phyloP scores from a whole-genome alignment of 208 protist genomes.

The Wallacemonas rigidus region DNA sequence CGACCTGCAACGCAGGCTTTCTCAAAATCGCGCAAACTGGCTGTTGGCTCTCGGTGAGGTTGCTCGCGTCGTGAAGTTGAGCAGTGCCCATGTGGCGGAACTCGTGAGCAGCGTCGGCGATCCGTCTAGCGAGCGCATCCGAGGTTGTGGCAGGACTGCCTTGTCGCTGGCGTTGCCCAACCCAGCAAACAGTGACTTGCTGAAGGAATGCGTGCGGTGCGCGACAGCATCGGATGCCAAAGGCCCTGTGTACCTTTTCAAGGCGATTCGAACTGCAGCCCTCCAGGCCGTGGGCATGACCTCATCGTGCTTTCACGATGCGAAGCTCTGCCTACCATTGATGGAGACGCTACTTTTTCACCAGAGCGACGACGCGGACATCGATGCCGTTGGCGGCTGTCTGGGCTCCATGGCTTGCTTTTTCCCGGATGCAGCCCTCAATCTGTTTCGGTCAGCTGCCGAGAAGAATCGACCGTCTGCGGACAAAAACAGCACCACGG shows the following conservation, averaged over 20 bases:
- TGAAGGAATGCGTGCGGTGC: conserved; percentile 26
- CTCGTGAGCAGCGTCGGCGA: conserved; percentile 41
- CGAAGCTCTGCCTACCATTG: conserved; percentile 27
- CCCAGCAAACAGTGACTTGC: conserved; percentile 33
- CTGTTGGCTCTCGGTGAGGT: conserved; percentile 44
- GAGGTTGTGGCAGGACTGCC: conserved; percentile 32
- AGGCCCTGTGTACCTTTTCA: conserved; percentile 49
- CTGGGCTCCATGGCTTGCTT: conserved; percentile 36
- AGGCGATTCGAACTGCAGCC: conserved; percentile 38
- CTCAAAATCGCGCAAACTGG: conserved; percentile 6
- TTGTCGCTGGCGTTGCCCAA: conserved; percentile 47
- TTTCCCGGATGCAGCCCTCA: conserved; percentile 2
- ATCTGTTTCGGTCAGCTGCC: conserved; percentile 2
- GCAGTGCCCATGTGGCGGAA: conserved; percentile 23
- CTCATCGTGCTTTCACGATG: conserved; percentile 35
- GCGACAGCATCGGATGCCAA: conserved; percentile 22
- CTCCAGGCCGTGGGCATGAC: conserved; percentile 20
- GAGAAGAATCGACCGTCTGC: conserved; percentile 1
- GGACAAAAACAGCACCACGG: neutral
- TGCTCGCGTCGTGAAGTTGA: conserved; percentile 27
- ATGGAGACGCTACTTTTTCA: conserved; percentile 36
- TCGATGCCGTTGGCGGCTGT: conserved; percentile 39
- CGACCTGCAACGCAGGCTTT: conserved; percentile 10
- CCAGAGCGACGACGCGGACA: conserved; percentile 19
- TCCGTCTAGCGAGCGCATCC: conserved; percentile 32